Conservation (phyloP, 2,329 filamentous ascomycete genomes). For the Trichophyton schoenleinii region DNA sequence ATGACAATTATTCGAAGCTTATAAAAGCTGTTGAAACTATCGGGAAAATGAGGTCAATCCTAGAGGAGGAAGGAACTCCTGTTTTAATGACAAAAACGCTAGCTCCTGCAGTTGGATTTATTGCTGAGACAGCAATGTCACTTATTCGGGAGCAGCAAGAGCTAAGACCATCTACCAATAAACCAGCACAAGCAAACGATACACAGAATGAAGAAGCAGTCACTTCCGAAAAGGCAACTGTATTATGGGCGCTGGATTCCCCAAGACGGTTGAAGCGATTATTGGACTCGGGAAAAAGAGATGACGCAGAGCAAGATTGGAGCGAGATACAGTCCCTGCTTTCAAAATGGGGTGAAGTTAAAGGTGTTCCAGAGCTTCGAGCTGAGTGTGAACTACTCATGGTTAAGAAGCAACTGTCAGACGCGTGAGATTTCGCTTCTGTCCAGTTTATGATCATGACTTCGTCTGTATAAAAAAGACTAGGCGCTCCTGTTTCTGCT, state of each 20-base stretch:
- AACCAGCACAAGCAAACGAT: slow-evolving; percentile 19
- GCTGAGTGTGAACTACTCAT: slow-evolving; percentile 28
- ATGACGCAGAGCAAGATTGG: slow-evolving; percentile 35
- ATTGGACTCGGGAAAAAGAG: slow-evolving; percentile 26
- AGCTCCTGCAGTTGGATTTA: slow-evolving; percentile 31
- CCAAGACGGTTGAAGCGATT: slow-evolving; percentile 29
- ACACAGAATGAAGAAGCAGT: slow-evolving; percentile 10
- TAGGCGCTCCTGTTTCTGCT: neutral
- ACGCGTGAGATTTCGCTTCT: neutral
- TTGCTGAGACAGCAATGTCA: slow-evolving; percentile 32
- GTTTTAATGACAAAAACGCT: slow-evolving; percentile 36
- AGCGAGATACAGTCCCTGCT: slow-evolving; percentile 27
- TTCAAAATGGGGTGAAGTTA: slow-evolving; percentile 32
- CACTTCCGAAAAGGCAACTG: slow-evolving; percentile 29
- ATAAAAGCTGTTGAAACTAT: slow-evolving; percentile 97
- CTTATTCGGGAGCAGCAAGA: slow-evolving; percentile 31
- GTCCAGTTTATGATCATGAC: neutral
- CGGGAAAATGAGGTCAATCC: slow-evolving; percentile 47
- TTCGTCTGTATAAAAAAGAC: neutral
- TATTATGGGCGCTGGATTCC: slow-evolving; percentile 33
- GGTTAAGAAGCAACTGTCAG: slow-evolving; percentile 6
- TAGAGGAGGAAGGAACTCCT: slow-evolving; percentile 35
- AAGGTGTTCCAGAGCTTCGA: slow-evolving; percentile 31
- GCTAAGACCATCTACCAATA: slow-evolving; percentile 14
- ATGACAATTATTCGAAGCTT: slow-evolving; percentile 95